phyloP scores from a whole-genome alignment of 2,329 filamentous ascomycete genomes.

The Colletotrichum cuscutae region DNA sequence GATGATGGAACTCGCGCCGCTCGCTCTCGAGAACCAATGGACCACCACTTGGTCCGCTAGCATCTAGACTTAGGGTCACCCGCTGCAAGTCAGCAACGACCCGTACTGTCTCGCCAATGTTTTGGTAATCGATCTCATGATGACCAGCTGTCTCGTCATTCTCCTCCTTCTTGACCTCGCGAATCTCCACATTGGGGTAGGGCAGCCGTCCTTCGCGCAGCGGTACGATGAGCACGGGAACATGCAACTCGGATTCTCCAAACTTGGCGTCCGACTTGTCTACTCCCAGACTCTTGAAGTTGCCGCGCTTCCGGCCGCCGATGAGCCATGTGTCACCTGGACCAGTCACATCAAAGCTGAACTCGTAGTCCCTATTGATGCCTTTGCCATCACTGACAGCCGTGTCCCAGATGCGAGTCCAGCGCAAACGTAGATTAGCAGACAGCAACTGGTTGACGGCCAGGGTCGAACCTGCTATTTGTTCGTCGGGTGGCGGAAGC shows the following conservation, averaged over 20 bases:
- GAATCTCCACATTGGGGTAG: constrained; percentile 82
- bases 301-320: constrained; percentile 82
- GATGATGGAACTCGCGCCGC: constrained; percentile 45
- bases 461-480: constrained; percentile 51
- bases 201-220: constrained; percentile 81
- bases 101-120: constrained; percentile 79
- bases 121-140: constrained; percentile 85
- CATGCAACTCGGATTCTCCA: constrained; percentile 61
- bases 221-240: constrained; percentile 82
- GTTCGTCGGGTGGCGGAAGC: constrained; percentile 37
- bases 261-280: constrained; percentile 46
- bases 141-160: constrained; percentile 37
- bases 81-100: constrained; percentile 77
- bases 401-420: constrained; percentile 72
- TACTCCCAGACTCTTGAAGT: constrained; percentile 70
- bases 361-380: constrained; percentile 65
- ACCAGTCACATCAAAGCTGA: constrained; percentile 84
- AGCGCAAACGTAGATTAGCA: constrained; percentile 70
- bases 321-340: constrained; percentile 84
- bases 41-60: constrained; percentile 72
- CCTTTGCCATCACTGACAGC: constrained; percentile 41
- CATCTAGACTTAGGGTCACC: constrained; percentile 79
- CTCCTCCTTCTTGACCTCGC: constrained; percentile 60
- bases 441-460: constrained; percentile 73
- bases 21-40: constrained; percentile 75